Base-by-base conservation (phyloP, 176 grass and related monocot species). In the Sorghum bicolor region DNA sequence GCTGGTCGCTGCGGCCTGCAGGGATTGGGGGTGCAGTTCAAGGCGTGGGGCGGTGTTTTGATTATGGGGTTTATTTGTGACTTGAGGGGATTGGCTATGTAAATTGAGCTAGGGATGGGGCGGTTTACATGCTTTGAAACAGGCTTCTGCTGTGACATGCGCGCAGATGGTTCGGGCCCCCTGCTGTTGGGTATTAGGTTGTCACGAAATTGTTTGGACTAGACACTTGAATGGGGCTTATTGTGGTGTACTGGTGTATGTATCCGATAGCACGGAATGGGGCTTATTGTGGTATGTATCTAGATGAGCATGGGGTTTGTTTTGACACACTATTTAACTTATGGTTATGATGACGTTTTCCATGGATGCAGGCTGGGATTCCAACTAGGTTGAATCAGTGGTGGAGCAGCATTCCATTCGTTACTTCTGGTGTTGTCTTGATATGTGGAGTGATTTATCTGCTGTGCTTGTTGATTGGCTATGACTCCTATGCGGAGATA, bases 401-500 rank as follows among this genome's bases (percentile, higher is more conserved):
- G 93, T 94, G 96, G 96, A 84, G 78, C 78, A 90, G 89, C 86
- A 87, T 94, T 71, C 93, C 93, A 5, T 98, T 98, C 74, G 67
- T 98, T 79, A 98, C 93, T 34, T 95, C 96, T 10, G 87, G 96
- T 50, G 80, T 95, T 80, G 67, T 92, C 72, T 52, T 98, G 66
- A 52, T 93, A 79, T 98, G 96, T 29, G 80, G 87, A 38, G 72
- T 75, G 0, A 98, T 98, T 71, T 98, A 98, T 80, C 44, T 98
- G 73, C 79, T 66, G 5, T 98, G 96, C 87, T 86, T 98, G 81
- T 85, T 98, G 80, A 74, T 88, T 86, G 96, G 96, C 48, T 98
- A 98, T 86, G 96, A 95, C 88, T 90, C 96, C 74, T 98, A 90
- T 15, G 36, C 2, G 6, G 82, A 95, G 83, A 93, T 95, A 81